Evolutionary conservation across 2,329 filamentous ascomycete species (phyloP).

Genomic region (Diaporthe citriasiana): DNA sequence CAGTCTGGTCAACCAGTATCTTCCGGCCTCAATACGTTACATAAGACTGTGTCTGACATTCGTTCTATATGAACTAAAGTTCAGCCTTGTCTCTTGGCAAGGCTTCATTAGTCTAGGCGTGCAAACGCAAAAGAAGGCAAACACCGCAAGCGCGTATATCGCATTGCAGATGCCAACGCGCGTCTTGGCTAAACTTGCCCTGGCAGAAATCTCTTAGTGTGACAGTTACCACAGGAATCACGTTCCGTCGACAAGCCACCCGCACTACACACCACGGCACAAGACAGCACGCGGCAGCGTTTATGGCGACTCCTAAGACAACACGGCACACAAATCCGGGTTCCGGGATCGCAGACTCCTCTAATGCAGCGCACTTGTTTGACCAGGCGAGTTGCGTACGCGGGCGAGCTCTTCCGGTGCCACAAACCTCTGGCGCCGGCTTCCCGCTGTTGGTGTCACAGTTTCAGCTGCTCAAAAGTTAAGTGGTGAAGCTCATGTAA

Average conservation of each 20-base stretch:
- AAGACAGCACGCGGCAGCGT: background rate
- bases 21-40: background rate
- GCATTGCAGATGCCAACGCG: conserved; percentile 8
- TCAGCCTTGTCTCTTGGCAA: conserved; percentile 31
- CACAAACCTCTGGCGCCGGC: conserved; percentile 22
- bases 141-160: conserved; percentile 9
- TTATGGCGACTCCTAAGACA: conserved; percentile 5
- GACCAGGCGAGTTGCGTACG: conserved; percentile 34
- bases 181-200: conserved; percentile 19
- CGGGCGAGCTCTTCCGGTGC: conserved; percentile 18
- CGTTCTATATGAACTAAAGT: conserved; percentile 3
- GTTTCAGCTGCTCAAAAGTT: conserved; percentile 35
- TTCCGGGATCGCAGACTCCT: background rate
- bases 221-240: conserved; percentile 5
- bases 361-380: conserved; percentile 18
- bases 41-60: conserved; percentile 22
- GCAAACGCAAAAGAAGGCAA: conserved; percentile 1
- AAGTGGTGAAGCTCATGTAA: conserved; percentile 12
- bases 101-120: background rate
- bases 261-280: background rate
- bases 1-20: background rate
- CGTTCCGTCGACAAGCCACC: conserved; percentile 26
- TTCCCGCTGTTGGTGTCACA: conserved; percentile 26
- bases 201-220: background rate
- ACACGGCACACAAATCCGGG: conserved; percentile 18